A percentile compares a stretch with the other conserved stretches of the same genome.
phyloP scores from a whole-genome alignment of 2,329 filamentous ascomycete genomes.

The Alternaria ethzedia region DNA sequence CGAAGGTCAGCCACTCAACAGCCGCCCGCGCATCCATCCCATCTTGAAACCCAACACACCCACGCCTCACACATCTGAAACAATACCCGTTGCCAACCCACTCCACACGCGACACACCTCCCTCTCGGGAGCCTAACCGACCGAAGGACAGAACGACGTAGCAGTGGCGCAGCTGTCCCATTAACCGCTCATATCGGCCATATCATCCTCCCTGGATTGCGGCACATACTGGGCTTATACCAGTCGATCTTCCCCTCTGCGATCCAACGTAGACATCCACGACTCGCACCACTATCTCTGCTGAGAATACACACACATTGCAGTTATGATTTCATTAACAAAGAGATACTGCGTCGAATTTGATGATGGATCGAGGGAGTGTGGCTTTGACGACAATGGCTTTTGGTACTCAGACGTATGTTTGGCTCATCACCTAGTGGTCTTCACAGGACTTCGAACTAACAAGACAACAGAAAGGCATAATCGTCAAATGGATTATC shows the following conservation, averaged over 20 bases:
- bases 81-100: conserved; percentile 5
- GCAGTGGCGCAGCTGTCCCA: conserved; percentile 9
- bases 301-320: neutral
- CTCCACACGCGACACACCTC: conserved; percentile 25
- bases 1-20: neutral
- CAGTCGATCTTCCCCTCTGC: neutral
- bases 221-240: conserved; percentile 11
- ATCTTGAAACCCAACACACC: conserved; percentile 5
- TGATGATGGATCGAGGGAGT: conserved; percentile 32
- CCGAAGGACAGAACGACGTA: conserved; percentile 15
- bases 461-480: conserved; percentile 58
- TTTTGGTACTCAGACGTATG: conserved; percentile 45
- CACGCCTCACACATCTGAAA: conserved; percentile 15
- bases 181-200: conserved; percentile 2
- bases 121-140: conserved; percentile 15
- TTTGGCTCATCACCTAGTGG: neutral
- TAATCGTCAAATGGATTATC: conserved; percentile 74
- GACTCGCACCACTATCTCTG: neutral
- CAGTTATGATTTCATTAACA: conserved; percentile 33
- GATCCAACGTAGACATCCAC: neutral
- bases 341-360: conserved; percentile 40
- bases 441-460: neutral
- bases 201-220: neutral
- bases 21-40: neutral
- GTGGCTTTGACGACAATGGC: conserved; percentile 37